Evolutionary conservation across 345 rosid genomes (phyloP).

Genomic region (Carallia pectinifolia): DNA sequence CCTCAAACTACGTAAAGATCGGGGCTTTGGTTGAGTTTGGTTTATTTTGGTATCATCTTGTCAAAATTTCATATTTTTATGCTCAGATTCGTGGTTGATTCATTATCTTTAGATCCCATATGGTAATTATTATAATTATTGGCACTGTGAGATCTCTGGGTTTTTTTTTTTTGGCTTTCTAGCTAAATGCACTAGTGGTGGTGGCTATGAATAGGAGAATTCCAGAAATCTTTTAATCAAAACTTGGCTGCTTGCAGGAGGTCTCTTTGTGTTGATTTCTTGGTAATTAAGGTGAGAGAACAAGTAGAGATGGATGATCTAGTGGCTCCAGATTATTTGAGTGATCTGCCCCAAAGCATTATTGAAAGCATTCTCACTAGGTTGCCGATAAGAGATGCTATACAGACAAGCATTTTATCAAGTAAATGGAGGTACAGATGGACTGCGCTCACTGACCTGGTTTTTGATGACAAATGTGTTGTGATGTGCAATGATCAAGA

Average conservation of each 20-base stretch:
- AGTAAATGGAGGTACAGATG: conserved; percentile 85
- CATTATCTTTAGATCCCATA: too few relatives aligned
- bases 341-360: conserved; percentile 81
- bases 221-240: background rate
- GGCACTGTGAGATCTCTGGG: too few relatives aligned
- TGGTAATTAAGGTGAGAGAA: background rate
- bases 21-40: too few relatives aligned
- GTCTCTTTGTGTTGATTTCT: background rate
- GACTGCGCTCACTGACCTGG: conserved; percentile 67
- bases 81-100: too few relatives aligned
- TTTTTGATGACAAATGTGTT: conserved; percentile 65
- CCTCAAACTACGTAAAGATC: too few relatives aligned
- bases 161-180: too few relatives aligned
- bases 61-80: too few relatives aligned
- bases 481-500: conserved; percentile 27
- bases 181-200: too few relatives aligned
- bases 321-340: conserved; percentile 45
- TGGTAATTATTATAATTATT: too few relatives aligned
- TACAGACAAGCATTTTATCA: conserved; percentile 72
- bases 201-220: background rate
- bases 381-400: conserved; percentile 67
- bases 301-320: conserved; percentile 39
- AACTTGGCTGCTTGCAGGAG: background rate
- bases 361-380: conserved; percentile 66
- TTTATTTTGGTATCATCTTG: too few relatives aligned